Evolutionary conservation across 2,329 filamentous ascomycete species (phyloP).

Genomic region (Sporothrix euskadiensis): DNA sequence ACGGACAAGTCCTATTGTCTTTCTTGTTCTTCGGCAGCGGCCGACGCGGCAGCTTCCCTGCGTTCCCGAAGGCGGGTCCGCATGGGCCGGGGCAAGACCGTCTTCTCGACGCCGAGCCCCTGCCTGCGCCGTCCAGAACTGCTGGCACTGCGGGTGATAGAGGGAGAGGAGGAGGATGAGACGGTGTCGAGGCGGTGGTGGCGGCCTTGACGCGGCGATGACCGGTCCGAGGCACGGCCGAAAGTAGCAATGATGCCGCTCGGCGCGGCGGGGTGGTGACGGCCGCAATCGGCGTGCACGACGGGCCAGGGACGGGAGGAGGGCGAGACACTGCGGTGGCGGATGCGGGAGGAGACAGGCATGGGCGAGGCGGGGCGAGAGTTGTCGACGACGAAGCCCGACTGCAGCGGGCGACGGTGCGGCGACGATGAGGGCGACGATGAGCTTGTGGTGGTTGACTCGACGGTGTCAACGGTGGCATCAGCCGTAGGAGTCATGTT

Average conservation of each 20-base stretch:
- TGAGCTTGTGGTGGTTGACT: background rate
- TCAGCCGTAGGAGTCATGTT: background rate
- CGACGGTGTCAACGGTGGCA: background rate
- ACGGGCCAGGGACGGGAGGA: constrained; percentile 39
- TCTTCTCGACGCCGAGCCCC: constrained; percentile 34
- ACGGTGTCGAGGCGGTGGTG: background rate
- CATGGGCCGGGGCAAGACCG: constrained; percentile 22
- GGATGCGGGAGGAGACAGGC: constrained; percentile 30
- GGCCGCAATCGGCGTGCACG: constrained; percentile 34
- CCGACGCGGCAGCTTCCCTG: constrained; percentile 42
- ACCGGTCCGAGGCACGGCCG: background rate
- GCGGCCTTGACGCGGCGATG: background rate
- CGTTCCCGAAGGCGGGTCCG: constrained; percentile 36
- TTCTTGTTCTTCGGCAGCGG: background rate
- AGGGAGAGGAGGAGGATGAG: background rate
- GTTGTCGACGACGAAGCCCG: constrained; percentile 21
- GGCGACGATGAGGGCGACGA: background rate
- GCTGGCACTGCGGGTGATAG: constrained; percentile 40
- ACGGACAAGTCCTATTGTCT: constrained; percentile 11
- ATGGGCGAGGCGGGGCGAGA: constrained; percentile 13
- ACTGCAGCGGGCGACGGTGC: constrained; percentile 25
- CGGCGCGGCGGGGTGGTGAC: background rate
- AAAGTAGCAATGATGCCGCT: background rate
- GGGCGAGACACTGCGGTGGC: constrained; percentile 38
- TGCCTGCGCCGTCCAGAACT: constrained; percentile 39